Conservation (phyloP, 2,329 filamentous ascomycete species). For the Colletotrichum sp. region DNA sequence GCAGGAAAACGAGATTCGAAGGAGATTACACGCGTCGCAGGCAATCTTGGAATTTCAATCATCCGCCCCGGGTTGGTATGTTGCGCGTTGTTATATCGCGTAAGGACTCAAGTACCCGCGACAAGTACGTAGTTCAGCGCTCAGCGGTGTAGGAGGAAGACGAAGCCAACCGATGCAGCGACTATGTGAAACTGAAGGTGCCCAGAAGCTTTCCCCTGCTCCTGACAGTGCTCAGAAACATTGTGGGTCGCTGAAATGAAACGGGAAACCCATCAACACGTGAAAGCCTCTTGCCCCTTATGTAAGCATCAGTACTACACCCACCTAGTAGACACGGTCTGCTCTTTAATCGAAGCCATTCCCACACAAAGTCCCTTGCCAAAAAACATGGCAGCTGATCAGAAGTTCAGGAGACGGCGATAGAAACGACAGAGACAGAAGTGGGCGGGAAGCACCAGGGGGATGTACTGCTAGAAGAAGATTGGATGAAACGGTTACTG, state of each 20-base stretch:
- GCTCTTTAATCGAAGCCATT: not conserved
- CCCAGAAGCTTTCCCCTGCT: not conserved
- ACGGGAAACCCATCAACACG: not conserved
- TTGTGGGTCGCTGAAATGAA: not conserved
- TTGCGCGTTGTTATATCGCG: not conserved
- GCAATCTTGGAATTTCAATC: not conserved
- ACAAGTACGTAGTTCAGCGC: not conserved
- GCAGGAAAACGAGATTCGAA: not conserved
- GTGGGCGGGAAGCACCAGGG: not conserved
- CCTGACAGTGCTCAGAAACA: not conserved
- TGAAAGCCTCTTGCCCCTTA: not conserved
- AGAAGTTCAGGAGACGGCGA: not conserved
- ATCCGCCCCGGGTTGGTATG: not conserved
- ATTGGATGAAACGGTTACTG: constrained; percentile 1
- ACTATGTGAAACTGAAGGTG: not conserved
- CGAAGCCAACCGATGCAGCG: not conserved
- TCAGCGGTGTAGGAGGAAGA: not conserved
- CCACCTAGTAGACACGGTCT: not conserved
- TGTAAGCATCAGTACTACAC: not conserved
- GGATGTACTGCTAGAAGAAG: not conserved
- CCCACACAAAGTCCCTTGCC: not conserved
- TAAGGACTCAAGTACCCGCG: not conserved
- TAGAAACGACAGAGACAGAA: not conserved
- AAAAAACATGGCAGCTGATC: not conserved
- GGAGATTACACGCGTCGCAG: not conserved